Conservation (phyloP, 805 yeast genomes). For the Zygotorulaspora chibaensis region DNA sequence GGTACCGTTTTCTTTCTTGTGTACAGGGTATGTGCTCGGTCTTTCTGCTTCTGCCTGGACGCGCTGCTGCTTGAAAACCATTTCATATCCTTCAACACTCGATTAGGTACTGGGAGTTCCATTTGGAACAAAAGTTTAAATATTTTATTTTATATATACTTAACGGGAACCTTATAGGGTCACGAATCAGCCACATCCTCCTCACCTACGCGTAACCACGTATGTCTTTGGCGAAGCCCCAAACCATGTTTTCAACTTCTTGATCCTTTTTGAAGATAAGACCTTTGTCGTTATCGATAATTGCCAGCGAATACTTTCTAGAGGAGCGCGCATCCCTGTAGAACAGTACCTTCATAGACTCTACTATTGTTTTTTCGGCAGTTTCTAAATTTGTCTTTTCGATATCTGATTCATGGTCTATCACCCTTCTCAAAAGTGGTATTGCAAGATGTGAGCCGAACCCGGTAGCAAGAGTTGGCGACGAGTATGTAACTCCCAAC, state of each 20-base stretch:
- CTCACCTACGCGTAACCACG: conserved; percentile 60
- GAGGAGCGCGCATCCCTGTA: conserved; percentile 95
- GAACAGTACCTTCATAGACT: conserved; percentile 89
- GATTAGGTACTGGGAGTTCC: too few species aligned
- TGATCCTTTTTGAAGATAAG: conserved; percentile 62
- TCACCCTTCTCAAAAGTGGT: conserved; percentile 82
- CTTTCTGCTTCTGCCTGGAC: too few species aligned
- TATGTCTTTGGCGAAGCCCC: conserved; percentile 87
- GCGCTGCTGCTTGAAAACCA: too few species aligned
- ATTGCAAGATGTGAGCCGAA: conserved; percentile 93
- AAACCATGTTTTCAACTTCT: conserved; percentile 69
- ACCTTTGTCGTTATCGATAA: conserved; percentile 60
- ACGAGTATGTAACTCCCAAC: conserved; percentile 82
- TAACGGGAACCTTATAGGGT: too few species aligned
- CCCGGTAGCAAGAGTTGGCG: conserved; percentile 92
- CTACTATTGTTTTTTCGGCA: conserved; percentile 71
- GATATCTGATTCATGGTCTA: conserved; percentile 74
- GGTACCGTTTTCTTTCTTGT: too few species aligned
- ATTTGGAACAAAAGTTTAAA: not conserved
- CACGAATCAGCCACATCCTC: too few species aligned
- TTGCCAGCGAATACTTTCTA: conserved; percentile 78
- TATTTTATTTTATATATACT: not conserved
- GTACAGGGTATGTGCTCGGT: too few species aligned
- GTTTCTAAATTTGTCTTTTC: conserved; percentile 62
- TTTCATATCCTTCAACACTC: too few species aligned